A percentile compares a stretch with the other conserved stretches of the same genome.
Evolutionary conservation across 139 green algal species (phyloP).

Genomic region (Diplosphaera chodatii): DNA sequence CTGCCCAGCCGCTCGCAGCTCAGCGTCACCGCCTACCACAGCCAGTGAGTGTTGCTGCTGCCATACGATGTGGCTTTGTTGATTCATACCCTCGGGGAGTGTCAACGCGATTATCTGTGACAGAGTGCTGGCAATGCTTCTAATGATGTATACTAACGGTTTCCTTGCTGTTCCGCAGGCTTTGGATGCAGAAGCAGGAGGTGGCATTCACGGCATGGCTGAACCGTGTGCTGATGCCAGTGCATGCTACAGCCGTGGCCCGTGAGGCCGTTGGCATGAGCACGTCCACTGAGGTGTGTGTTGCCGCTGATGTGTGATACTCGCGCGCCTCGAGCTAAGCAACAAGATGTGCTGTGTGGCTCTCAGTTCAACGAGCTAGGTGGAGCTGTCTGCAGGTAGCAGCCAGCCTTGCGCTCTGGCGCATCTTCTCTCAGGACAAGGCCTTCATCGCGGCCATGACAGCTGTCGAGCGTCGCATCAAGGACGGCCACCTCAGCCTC

Average conservation of each 20-base stretch:
- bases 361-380: no score
- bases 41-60: background rate
- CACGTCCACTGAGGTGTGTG: background rate
- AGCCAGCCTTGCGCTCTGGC: constrained; percentile 24
- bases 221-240: constrained; percentile 45
- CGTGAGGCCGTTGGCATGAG: background rate
- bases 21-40: background rate
- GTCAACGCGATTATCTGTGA: no score
- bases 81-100: no score
- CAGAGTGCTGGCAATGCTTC: no score
- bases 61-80: no score
- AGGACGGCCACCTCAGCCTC: constrained; percentile 40
- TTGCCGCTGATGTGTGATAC: no score
- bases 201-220: constrained; percentile 55
- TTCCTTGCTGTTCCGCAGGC: constrained; percentile 11
- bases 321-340: no score
- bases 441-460: constrained; percentile 39
- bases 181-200: constrained; percentile 71
- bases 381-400: constrained; percentile 15
- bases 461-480: constrained; percentile 48
- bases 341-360: no score
- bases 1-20: background rate
- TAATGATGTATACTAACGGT: no score
- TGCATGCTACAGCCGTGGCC: background rate
- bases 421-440: constrained; percentile 30